Base-by-base conservation (phyloP, 768 basidiomycete genomes). In the Xerocomellus amylosporus region DNA sequence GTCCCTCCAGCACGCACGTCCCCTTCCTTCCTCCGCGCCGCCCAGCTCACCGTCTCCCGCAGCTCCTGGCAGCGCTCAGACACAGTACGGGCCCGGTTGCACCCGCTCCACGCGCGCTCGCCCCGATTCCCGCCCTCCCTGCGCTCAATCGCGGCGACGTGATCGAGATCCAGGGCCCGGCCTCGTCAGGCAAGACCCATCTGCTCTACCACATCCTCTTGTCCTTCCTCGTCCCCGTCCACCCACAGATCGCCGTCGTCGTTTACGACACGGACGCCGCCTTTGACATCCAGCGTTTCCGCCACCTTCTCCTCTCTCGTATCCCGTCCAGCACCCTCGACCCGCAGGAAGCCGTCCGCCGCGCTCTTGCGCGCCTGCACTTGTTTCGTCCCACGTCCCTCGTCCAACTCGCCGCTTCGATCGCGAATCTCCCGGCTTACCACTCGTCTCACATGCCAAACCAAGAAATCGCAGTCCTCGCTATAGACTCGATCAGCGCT, bases 111-210 rank as follows among this genome's bases (percentile, higher is more conserved):
- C 28, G 3, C 5, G n/a, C 20, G 5, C 62, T 56, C 24, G 9
- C 55, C 4, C 47, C 48, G 57, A 59, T 61, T 43, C 52, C 54
- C 41, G 55, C 41, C 43, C 51, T 69, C 22, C 56, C 64, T 22
- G 67, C 75, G 26, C 62, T 83, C 33, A 58, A 68, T 42, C 73
- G 76, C 43, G 86, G 86, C 34, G 85, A 90, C 66, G 77, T 88
- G 38, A 71, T 93, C 58, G 86, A 90, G 69, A 76, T 94, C 20
- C 86, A 91, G 69, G 91, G 91, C 2, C 80, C 84, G 2, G 74
- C 90, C 5, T 79, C 77, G 26, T 83, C 86, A 7, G 91, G 89
- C 28, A 94, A 93, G 72, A 86, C 88, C 2, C 86, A 87, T 58
- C 72, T 94, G n/a, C 70, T 91, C 26, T 87, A 87, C 64, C 78